Percentiles rank a stretch among this genome's conserved stretches.
These are phyloP conservation scores for Carex pumila DNA, from an alignment of 176 grass and related monocot species.

Conservation along the genomic window DNA sequence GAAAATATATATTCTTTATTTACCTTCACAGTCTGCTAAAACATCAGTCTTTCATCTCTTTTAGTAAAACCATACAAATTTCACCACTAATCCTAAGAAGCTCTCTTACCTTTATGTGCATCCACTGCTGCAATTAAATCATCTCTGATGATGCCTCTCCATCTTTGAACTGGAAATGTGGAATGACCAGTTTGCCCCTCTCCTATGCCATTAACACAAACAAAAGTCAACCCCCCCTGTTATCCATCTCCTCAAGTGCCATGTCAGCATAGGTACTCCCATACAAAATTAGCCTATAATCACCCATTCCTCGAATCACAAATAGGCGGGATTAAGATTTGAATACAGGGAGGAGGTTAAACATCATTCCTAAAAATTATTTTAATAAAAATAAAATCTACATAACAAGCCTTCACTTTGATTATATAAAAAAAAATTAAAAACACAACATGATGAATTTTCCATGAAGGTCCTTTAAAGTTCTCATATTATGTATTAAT, in stretches of 20 bases:
- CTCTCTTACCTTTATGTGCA: not conserved
- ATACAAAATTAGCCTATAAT: conserved; percentile 61
- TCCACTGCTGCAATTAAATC: conserved; percentile 39
- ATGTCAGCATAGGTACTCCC: conserved; percentile 72
- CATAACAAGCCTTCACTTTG: no score
- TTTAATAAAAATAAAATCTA: no score
- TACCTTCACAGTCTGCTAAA: not conserved
- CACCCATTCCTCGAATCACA: conserved; percentile 71
- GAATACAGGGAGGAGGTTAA: no score
- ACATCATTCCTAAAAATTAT: no score
- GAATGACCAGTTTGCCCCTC: conserved; percentile 38
- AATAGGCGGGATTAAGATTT: not conserved
- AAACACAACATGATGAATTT: no score
- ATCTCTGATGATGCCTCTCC: conserved; percentile 33
- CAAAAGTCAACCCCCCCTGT: conserved; percentile 64
- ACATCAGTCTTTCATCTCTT: not conserved
- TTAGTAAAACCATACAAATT: not conserved
- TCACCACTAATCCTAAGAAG: not conserved
- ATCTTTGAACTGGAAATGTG: conserved; percentile 77
- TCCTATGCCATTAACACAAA: conserved; percentile 50
- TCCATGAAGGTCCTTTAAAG: no score
- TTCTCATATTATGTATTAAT: no score
- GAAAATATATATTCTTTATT: not conserved
- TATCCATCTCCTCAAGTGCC: conserved; percentile 76
- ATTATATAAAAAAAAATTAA: no score